Conservation (phyloP, 352 stramenopile genomes). For the Pythium folliculosum region DNA sequence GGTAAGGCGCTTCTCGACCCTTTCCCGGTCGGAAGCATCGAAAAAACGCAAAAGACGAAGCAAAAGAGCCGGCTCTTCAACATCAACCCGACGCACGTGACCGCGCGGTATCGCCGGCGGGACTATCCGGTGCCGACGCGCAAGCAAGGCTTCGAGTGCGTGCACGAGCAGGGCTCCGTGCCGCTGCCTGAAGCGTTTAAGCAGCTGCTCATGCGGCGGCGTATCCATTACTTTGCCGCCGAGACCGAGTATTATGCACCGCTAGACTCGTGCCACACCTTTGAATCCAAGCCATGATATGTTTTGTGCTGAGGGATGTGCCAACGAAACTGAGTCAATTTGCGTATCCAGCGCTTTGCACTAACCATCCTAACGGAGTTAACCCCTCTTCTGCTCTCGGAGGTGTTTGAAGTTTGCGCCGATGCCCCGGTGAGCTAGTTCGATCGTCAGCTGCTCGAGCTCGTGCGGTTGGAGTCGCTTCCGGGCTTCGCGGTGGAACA, state of each 20-base stretch:
- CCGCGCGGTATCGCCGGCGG: conserved; percentile 40
- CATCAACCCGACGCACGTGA: conserved; percentile 57
- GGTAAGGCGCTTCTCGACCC: conserved; percentile 65
- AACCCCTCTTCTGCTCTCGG: not conserved
- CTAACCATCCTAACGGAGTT: too few relatives aligned
- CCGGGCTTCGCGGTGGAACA: conserved; percentile 32
- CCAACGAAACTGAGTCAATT: too few relatives aligned
- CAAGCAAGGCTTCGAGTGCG: conserved; percentile 29
- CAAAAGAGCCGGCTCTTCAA: conserved; percentile 54
- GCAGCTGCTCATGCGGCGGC: conserved; percentile 28
- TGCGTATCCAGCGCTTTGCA: too few relatives aligned
- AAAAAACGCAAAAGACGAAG: conserved; percentile 24
- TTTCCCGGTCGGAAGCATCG: conserved; percentile 38
- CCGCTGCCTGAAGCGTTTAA: conserved; percentile 22
- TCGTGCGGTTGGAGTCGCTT: conserved; percentile 27
- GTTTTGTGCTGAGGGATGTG: too few relatives aligned
- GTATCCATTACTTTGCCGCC: conserved; percentile 31
- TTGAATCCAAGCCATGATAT: conserved; percentile 6
- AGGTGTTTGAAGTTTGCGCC: conserved; percentile 18
- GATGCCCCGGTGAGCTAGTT: conserved; percentile 31
- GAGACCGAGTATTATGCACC: conserved; percentile 23
- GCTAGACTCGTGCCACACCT: conserved; percentile 25
- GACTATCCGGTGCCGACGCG: conserved; percentile 27
- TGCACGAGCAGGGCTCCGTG: conserved; percentile 23
- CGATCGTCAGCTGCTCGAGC: conserved; percentile 23